Evolutionary conservation across 768 basidiomycete genomes (phyloP), one percentile per base, ranked within the genome.

Genomic region (Bullera alba): DNA sequence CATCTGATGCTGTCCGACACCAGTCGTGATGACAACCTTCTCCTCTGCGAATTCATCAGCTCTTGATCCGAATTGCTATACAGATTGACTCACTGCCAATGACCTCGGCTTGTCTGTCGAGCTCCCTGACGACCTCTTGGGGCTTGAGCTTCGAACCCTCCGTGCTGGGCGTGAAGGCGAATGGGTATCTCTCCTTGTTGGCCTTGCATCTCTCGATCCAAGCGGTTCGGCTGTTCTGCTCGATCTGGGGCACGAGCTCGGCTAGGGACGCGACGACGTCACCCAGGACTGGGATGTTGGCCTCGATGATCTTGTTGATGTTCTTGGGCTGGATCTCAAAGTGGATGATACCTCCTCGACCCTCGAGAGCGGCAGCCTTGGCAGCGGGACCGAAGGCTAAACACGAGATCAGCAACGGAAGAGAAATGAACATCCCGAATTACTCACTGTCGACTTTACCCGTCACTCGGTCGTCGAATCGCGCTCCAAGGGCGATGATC

Each of bases 1-100:
- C 95, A 97, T 97, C 75, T 99, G 93, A 75, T 97, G 95, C 72
- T 99, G 95, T 6, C 95, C 95, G 19, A 99, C 95, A 61, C 95
- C 95, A 15, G 95, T 99, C 10, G 88, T 74, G 46, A 99, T 75
- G 65, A 99, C 75, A 32, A 95, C 80, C 21, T 96, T 82, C 50
- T 87, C 85, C 76, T 97, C 72, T 76, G 46, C 19, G 45, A 26
- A 37, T 4, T 39, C 14, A 42, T 36, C 45, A 52, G 45, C 49
- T n/a, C n/a, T n/a, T n/a, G 12, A 7, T 21, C 7, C 16, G 23
- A 17, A 5, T 32, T 12, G 4, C 35, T 16, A 36, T 5, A 25
- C n/a, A 26, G 16, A 23, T 6, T 5, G 3, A 67, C 65, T 59
- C 51, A 64, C 65, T 80, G 46, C 74, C 75, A 45, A 75, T 68